Evolutionary conservation across 768 basidiomycete species (phyloP).

Genomic region (Lyophyllum decastes): DNA sequence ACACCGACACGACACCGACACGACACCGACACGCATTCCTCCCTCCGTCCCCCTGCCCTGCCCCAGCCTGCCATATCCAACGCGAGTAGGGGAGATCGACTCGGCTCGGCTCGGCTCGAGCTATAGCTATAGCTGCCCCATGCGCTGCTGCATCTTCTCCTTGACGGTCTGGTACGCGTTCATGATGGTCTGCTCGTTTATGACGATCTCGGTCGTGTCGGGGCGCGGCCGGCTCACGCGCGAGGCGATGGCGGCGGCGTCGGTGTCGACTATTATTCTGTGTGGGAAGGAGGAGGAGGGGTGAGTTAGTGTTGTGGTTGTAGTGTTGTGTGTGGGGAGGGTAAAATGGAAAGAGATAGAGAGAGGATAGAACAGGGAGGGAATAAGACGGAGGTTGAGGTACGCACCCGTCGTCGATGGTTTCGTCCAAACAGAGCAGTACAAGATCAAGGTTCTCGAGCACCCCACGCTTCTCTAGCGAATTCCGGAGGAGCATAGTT

Average conservation of each 20-base stretch:
- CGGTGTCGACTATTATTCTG: slow-evolving; percentile 97
- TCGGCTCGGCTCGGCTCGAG: no score
- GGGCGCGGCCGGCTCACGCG: slow-evolving; percentile 90
- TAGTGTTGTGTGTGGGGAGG: no score
- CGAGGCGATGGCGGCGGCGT: slow-evolving; percentile 92
- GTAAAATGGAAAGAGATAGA: background rate
- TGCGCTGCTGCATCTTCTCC: slow-evolving; percentile 82
- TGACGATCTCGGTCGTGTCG: slow-evolving; percentile 94
- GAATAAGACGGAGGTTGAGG: background rate
- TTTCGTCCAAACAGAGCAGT: slow-evolving; percentile 92
- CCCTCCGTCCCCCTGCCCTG: no score
- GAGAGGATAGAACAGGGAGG: background rate
- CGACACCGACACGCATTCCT: no score
- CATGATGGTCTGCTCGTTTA: slow-evolving; percentile 97
- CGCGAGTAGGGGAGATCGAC: no score
- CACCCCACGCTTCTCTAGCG: slow-evolving; percentile 92
- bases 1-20: no score
- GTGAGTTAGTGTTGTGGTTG: no score
- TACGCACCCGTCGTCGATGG: slow-evolving; percentile 93
- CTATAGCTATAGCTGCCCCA: slow-evolving; percentile 60
- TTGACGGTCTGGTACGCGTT: slow-evolving; percentile 90
- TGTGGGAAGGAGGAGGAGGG: background rate
- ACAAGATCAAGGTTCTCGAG: slow-evolving; percentile 95
- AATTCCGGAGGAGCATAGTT: slow-evolving; percentile 82
- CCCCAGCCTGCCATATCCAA: no score